Evolutionary conservation across 1,139 yeast species (phyloP).

Genomic region (Protomyces lactucae-debilis): DNA sequence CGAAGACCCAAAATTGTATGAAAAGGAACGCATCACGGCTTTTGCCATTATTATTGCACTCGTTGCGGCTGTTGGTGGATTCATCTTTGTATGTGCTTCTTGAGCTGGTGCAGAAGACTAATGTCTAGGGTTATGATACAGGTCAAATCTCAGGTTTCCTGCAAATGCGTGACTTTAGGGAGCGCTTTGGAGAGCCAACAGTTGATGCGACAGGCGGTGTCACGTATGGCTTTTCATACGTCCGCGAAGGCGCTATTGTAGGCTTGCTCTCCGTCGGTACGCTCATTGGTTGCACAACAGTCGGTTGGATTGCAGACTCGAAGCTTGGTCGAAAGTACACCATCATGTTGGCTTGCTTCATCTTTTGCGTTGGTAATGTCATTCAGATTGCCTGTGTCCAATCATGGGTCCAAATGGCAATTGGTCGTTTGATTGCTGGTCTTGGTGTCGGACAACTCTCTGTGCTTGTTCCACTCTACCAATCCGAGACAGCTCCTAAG

Average conservation of each 20-base stretch:
- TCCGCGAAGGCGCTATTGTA: slow-evolving; percentile 50
- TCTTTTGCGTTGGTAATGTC: slow-evolving; percentile 50
- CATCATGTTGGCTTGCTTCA: slow-evolving; percentile 45
- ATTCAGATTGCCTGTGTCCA: slow-evolving; percentile 48
- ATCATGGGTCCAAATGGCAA: slow-evolving; percentile 52
- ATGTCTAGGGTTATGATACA: slow-evolving; percentile 52
- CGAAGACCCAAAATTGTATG: background rate
- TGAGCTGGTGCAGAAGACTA: slow-evolving; percentile 39
- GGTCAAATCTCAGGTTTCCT: slow-evolving; percentile 77
- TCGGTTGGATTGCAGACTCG: slow-evolving; percentile 48
- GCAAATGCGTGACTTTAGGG: slow-evolving; percentile 60
- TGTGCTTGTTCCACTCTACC: slow-evolving; percentile 62
- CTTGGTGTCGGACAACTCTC: slow-evolving; percentile 63
- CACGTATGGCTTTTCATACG: slow-evolving; percentile 30
- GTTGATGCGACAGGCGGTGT: slow-evolving; percentile 32
- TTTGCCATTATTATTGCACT: slow-evolving; percentile 3
- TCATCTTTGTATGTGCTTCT: slow-evolving; percentile 40
- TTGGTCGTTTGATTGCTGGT: slow-evolving; percentile 44
- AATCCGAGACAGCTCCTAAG: slow-evolving; percentile 67
- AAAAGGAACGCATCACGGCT: background rate
- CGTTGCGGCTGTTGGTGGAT: slow-evolving; percentile 10
- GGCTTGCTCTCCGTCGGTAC: slow-evolving; percentile 54
- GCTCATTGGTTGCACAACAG: slow-evolving; percentile 50
- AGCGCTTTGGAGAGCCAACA: slow-evolving; percentile 47
- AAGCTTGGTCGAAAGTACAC: slow-evolving; percentile 50